Evolutionary conservation across 192 early-diverging fungal species (phyloP).

Genomic region (Pilobolus umbonatus): DNA sequence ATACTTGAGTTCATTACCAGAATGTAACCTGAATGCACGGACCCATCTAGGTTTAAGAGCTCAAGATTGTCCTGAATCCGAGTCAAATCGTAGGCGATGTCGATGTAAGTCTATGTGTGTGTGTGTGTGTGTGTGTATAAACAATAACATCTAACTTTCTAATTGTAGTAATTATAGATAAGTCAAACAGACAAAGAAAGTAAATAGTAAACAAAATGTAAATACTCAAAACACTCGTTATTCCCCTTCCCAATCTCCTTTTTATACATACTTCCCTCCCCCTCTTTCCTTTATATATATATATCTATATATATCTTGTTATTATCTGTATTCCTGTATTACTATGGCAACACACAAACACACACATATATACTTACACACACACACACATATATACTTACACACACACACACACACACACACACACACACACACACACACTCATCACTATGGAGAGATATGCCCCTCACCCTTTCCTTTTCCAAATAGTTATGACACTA

Average conservation of each 20-base stretch:
- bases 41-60: slow-evolving; percentile 9
- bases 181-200: not conserved
- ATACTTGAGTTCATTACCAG: slow-evolving; percentile 6
- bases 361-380: not conserved
- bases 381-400: not conserved
- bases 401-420: not conserved
- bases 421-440: not conserved
- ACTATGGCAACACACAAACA: not conserved
- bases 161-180: slow-evolving; percentile 8
- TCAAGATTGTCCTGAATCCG: slow-evolving; percentile 22
- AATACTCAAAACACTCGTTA: not conserved
- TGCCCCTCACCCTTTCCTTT: not conserved
- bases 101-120: slow-evolving; percentile 11
- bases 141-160: not conserved
- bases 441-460: not conserved
- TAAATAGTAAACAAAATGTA: slow-evolving; percentile 8
- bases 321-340: not conserved
- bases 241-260: not conserved
- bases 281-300: not conserved
- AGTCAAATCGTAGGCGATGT: slow-evolving; percentile 9
- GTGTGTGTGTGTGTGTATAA: not conserved
- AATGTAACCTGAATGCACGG: slow-evolving; percentile 12
- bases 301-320: not conserved
- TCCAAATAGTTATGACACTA: no score
- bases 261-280: not conserved